phyloP scores from a whole-genome alignment of 2,329 filamentous ascomycete species.

The Achaetomium macrosporum region DNA sequence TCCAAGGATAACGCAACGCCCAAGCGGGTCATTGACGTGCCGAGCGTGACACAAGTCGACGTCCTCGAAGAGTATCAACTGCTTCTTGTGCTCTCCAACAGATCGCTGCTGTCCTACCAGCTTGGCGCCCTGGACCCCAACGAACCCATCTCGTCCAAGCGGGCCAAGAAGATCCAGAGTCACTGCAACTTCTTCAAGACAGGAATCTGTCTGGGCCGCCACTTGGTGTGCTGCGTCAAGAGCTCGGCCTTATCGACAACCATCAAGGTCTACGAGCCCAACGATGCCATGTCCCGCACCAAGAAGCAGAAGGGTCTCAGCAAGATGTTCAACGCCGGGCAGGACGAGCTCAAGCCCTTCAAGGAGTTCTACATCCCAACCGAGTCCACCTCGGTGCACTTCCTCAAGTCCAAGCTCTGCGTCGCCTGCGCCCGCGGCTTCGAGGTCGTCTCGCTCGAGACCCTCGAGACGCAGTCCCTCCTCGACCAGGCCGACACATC shows the following conservation, averaged over 20 bases:
- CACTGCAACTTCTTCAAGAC: conserved; percentile 99
- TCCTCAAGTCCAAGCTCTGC: conserved; percentile 92
- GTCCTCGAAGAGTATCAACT: conserved; percentile 93
- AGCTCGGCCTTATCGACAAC: conserved; percentile 88
- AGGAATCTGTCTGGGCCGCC: conserved; percentile 87
- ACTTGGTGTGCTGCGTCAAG: conserved; percentile 95
- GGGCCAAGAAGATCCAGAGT: conserved; percentile 92
- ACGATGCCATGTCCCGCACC: conserved; percentile 86
- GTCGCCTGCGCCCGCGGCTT: conserved; percentile 94
- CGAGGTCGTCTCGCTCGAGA: conserved; percentile 93
- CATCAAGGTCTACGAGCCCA: conserved; percentile 98
- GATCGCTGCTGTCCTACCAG: conserved; percentile 84
- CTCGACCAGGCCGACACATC: conserved; percentile 97
- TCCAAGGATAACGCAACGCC: conserved; percentile 72
- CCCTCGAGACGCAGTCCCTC: conserved; percentile 93
- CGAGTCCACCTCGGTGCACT: conserved; percentile 97
- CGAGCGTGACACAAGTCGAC: conserved; percentile 88
- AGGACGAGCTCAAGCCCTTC: conserved; percentile 93
- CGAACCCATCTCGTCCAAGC: conserved; percentile 73
- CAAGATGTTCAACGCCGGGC: conserved; percentile 89
- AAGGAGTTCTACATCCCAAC: conserved; percentile 99
- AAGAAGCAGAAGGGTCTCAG: conserved; percentile 94
- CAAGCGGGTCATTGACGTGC: conserved; percentile 76
- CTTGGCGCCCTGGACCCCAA: conserved; percentile 79
- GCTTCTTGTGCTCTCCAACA: conserved; percentile 85